A percentile compares a stretch with the other conserved stretches of the same genome.
These are phyloP conservation scores for Neopestalotiopsis sp. DNA, from an alignment of 2,329 filamentous ascomycete genomes.

Conservation along the genomic window DNA sequence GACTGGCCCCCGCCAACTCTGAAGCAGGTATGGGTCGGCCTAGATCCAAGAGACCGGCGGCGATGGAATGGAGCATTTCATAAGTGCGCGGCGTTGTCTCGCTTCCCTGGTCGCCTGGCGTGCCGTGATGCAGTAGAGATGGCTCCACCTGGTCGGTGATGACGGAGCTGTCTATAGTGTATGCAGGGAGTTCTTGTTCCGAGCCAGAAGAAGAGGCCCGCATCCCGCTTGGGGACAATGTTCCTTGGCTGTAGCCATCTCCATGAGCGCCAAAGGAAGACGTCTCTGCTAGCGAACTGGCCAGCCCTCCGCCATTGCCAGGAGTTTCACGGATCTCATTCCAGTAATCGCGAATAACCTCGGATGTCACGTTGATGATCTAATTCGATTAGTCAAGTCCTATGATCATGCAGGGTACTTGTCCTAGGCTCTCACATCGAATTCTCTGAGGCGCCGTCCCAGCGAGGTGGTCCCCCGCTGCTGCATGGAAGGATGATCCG, in stretches of 20 bases:
- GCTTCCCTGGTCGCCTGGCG: background rate
- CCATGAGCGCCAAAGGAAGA: background rate
- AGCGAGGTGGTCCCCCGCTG: background rate
- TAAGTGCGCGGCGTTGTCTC: background rate
- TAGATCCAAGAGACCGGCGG: constrained; percentile 4
- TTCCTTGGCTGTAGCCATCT: background rate
- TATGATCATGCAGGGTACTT: background rate
- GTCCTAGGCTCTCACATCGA: background rate
- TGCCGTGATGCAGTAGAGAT: background rate
- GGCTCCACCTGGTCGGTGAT: background rate
- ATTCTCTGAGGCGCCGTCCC: background rate
- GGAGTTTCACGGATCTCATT: background rate
- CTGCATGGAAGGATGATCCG: constrained; percentile 8
- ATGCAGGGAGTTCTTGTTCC: background rate
- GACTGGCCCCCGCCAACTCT: background rate
- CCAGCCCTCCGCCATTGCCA: background rate
- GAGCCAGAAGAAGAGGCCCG: background rate
- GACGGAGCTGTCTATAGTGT: background rate
- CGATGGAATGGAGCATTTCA: constrained; percentile 1
- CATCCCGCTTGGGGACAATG: background rate
- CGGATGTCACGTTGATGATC: constrained; percentile 17
- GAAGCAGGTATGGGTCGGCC: background rate
- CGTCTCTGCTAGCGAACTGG: background rate
- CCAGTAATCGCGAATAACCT: constrained; percentile 10
- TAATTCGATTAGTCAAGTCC: background rate